Evolutionary conservation across 805 yeast genomes (phyloP), one percentile per base, ranked within the genome.

Genomic region (Metschnikowia chrysomelidarum): DNA sequence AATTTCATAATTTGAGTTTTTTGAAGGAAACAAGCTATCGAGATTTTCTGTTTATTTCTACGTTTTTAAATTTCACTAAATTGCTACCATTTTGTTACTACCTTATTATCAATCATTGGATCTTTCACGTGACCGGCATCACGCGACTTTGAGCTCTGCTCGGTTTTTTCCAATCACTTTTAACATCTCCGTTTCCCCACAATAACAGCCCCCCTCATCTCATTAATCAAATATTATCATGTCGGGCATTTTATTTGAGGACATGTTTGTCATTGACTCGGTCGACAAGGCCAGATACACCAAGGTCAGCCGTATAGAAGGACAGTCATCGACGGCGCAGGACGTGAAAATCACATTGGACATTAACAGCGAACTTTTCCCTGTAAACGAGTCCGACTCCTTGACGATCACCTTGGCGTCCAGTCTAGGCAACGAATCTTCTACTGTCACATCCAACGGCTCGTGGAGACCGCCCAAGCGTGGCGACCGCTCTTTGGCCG

Each of bases 261-360:
- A 91, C 64, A 80, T 89, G 56, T 93, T 91, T 69, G 78, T 78
- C 44, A 80, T 93, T 52, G 80, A 83, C 43, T 79, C 89, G 27
- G 81, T 86, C 31, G 98, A 91, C 57, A 64, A 82, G 21, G 96
- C 87, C 30, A 80, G 96, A 57, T 91, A 91, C 70, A 94, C 87
- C 73, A 87, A 84, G 56, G 96, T 91, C 12, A 71, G 87, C 15
- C 85, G 98, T 54, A 76, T 91, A 51, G 85, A 85, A 51, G 97
- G 93, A 13, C 79, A 80, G 46, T 87, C 96, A 17, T 82, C 89
- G 28, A 80, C 96, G 21, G 77, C 87, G 29, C 69, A 74, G 40
- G 94, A 84, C 47, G 79, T 89, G 47, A 82, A 82, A 50, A 75
- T 91, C 55, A 84, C 95, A 4, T 71, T 91, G 46, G 98, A 91